Evolutionary conservation across 225 moss, liverwort and hornwort species (phyloP).

Genomic region (Physcomitrellopsis africana): DNA sequence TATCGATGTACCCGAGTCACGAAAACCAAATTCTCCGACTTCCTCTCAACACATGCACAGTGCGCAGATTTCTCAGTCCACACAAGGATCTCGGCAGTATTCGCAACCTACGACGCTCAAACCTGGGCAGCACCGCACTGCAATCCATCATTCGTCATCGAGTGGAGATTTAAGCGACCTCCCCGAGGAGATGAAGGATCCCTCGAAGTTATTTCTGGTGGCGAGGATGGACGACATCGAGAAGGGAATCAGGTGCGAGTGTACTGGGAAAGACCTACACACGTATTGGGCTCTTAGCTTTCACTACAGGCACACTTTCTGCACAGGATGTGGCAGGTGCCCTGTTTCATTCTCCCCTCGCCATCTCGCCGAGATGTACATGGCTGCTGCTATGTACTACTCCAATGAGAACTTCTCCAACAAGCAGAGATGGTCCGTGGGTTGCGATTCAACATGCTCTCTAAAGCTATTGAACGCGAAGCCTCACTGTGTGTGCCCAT

Average conservation of each 20-base stretch:
- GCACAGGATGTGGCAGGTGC: constrained; percentile 67
- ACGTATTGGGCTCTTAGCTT: constrained; percentile 71
- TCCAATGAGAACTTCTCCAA: constrained; percentile 45
- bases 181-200: constrained; percentile 58
- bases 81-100: not conserved
- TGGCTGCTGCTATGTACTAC: constrained; percentile 66
- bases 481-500: constrained; percentile 56
- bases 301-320: constrained; percentile 67
- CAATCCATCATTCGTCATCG: not conserved
- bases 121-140: constrained; percentile 11
- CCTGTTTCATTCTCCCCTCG: constrained; percentile 51
- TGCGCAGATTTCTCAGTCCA: not conserved
- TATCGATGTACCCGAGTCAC: constrained; percentile 52
- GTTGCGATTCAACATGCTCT: constrained; percentile 63
- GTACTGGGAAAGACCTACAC: constrained; percentile 50
- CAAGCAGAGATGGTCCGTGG: constrained; percentile 60
- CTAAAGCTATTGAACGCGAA: constrained; percentile 51
- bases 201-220: constrained; percentile 59
- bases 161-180: constrained; percentile 52
- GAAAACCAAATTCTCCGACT: constrained; percentile 37
- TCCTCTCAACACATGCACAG: constrained; percentile 3
- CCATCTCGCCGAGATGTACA: constrained; percentile 66
- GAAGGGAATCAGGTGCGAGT: constrained; percentile 54
- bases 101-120: constrained; percentile 11
- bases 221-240: constrained; percentile 58